Base-by-base conservation (phyloP, 78 protist species). In the Tieghemostelium lacteum region DNA sequence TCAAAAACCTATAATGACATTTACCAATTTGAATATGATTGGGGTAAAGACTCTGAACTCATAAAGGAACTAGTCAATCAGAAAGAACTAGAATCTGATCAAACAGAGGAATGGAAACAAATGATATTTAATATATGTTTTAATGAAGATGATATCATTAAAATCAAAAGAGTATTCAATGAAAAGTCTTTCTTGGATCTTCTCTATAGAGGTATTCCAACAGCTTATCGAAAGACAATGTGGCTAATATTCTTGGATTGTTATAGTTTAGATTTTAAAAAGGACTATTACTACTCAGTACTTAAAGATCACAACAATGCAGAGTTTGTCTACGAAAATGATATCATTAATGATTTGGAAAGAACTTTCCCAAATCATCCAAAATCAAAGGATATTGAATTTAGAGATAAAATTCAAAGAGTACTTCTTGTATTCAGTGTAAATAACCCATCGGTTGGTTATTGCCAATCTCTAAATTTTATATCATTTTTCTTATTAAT, bases 401-500 rank as follows among this genome's bases (percentile, higher is more conserved):
- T 83, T 33, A 83, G 65, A 36, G 78, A 83, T 20, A 66, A 55
- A 39, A 37, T 83, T 26, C 37, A 69, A 31, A 83, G 63, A 26
- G 37, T 83, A 36, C 42, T 83, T 24, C 58, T 70, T 40, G 78
- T 83, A 12, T 83, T 52, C 60, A 83, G 91, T 60, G 62, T 67
- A 24, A 83, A 61, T 7, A 83, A 62, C 64, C 72, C 91, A 28
- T 39, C 31, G n/a, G 87, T 77, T 52, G 91, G 91, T 29, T 83
- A 83, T 42, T 83, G 91, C 52, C 91, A 83, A 83, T 83, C 91
- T 28, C 69, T 83, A 69, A 83, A 83, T 26, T 83, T 69, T 69
- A 58, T 83, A 22, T n/a, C 78, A 29, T 83, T 64, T 70, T 67
- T 83, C 17, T 60, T 83, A 58, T 58, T 83, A n/a, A 40, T 83